Base-by-base conservation (phyloP, 306 rosid species). In the Geum urbanum region DNA sequence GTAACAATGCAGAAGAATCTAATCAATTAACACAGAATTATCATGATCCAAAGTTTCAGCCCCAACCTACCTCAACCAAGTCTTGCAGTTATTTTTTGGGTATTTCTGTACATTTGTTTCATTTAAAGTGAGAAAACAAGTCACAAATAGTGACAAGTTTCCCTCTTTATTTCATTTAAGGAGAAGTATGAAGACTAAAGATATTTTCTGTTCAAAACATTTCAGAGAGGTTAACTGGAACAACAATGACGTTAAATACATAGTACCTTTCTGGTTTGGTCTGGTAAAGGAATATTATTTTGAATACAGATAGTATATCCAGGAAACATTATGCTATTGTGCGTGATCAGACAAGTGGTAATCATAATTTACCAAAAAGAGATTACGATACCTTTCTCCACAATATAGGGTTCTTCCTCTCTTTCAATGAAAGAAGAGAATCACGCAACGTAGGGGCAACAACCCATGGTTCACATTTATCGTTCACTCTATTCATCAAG, bases 371-470 rank as follows among this genome's bases (percentile, higher is more conserved):
- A 73, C 71, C 50, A 63, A 49, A 12, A 32, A 56, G 19, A 66
- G 60, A 47, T 61, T 50, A 55, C 35, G 24, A 52, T 74, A 92
- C 98, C 98, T 86, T 85, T 80, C 75, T 90, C 98, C 98, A 88
- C 50, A 92, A 77, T 18, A 69, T 73, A 76, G 84, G 84, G 73
- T 86, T 78, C 78, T 82, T 92, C 85, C 98, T 79, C 83, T 92
- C 97, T 81, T 88, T 90, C 56, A 92, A 94, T 72, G 84, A 81
- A 84, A 92, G 97, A 82, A 92, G 86, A 80, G 87, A 92, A 86
- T 90, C 98, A 9, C 94, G 90, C 80, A 92, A 81, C 77, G 87
- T 76, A 69, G 98, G 86, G 44, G 91, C 86, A 82, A 92, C 88
- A 69, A 90, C 86, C 98, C 98, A 92, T 53, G 97, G 78, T 81